These are phyloP conservation scores for Pleurotus citrinopileatus DNA, from an alignment of 768 basidiomycete species.

Conservation along the genomic window DNA sequence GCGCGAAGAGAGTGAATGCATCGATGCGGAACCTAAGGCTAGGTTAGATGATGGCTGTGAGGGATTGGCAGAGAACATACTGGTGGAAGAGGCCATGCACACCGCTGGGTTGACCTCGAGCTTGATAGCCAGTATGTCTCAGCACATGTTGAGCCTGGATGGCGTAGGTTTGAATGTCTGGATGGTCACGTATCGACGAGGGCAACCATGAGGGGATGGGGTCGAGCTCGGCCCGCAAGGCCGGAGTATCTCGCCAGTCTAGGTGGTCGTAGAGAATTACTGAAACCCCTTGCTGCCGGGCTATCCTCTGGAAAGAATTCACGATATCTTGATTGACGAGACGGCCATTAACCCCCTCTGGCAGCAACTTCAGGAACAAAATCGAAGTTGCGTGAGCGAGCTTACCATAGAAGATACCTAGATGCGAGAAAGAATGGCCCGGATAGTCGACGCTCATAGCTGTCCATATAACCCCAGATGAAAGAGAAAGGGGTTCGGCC, in stretches of 20 bases:
- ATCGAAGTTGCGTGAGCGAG: constrained; percentile 28
- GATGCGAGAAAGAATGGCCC: constrained; percentile 93
- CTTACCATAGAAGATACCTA: constrained; percentile 93
- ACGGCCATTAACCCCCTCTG: constrained; percentile 94
- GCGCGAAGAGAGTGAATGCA: constrained; percentile 85
- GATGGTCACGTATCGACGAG: constrained; percentile 34
- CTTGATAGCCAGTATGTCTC: constrained; percentile 72
- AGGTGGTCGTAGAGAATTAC: constrained; percentile 80
- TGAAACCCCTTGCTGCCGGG: constrained; percentile 73
- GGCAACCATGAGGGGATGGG: constrained; percentile 46
- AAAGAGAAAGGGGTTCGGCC: constrained; percentile 57
- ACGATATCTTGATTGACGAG: constrained; percentile 95
- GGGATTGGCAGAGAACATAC: constrained; percentile 36
- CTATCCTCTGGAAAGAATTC: constrained; percentile 75
- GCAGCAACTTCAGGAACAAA: neutral
- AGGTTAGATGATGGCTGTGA: neutral
- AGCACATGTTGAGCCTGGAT: constrained; percentile 64
- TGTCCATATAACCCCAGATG: constrained; percentile 93
- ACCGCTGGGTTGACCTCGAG: constrained; percentile 78
- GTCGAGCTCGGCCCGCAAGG: constrained; percentile 21
- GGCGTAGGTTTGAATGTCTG: constrained; percentile 47
- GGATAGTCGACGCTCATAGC: constrained; percentile 94
- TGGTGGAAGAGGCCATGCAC: constrained; percentile 89
- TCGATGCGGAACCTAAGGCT: constrained; percentile 83
- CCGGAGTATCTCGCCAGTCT: constrained; percentile 41